A percentile compares a stretch with the other conserved stretches of the same genome.
phyloP scores from a whole-genome alignment of 306 rosid species.

The Purshia tridentata region DNA sequence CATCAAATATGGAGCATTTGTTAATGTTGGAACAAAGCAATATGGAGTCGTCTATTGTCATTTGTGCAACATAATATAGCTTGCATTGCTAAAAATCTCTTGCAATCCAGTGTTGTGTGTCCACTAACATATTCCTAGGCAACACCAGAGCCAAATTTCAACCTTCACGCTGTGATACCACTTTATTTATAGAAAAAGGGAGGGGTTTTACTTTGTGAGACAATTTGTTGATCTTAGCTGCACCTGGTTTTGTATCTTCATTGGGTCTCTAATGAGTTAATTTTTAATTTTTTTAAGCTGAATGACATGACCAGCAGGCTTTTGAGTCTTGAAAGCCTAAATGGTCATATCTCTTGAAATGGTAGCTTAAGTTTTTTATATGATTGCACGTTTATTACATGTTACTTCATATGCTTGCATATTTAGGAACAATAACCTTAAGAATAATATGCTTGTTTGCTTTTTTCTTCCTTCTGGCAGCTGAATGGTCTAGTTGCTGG shows the following conservation, averaged over 20 bases:
- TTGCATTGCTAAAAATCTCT: neutral
- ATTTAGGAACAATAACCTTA: neutral
- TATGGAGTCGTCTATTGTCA: neutral
- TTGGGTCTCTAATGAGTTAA: neutral
- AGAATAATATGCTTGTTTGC: neutral
- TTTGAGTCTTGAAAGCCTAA: neutral
- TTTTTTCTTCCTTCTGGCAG: conserved; percentile 34
- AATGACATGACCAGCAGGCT: neutral
- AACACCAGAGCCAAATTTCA: neutral
- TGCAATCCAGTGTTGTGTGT: neutral
- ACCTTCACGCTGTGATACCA: neutral
- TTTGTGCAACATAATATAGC: neutral
- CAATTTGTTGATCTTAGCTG: neutral
- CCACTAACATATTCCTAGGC: neutral
- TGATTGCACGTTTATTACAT: neutral
- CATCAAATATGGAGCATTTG: neutral
- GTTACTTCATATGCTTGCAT: neutral
- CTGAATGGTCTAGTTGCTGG: conserved; percentile 82
- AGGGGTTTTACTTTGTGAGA: neutral
- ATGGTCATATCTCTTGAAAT: neutral
- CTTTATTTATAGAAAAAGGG: neutral
- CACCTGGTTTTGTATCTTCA: neutral
- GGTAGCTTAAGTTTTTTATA: neutral
- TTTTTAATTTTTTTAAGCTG: neutral
- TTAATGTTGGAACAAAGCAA: neutral